Conservation (phyloP, 495 filamentous ascomycete species). For the Tuber calosporum region DNA sequence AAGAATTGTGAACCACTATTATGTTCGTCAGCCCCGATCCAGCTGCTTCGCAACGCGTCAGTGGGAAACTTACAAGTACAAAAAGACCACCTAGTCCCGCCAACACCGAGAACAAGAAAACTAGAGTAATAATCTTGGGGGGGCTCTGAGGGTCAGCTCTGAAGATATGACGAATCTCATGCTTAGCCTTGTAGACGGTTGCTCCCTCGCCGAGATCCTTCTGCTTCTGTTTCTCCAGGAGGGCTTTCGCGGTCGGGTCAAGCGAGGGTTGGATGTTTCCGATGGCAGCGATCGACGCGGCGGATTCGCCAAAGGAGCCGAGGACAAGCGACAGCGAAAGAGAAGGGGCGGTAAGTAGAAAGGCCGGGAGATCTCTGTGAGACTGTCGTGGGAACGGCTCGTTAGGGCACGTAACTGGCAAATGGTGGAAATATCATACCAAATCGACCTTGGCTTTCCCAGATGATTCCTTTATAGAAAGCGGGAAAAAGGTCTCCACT, state of each 20-base stretch:
- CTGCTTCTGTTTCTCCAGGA: constrained; percentile 50
- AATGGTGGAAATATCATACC: constrained; percentile 48
- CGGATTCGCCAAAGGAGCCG: constrained; percentile 66
- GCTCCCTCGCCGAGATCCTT: constrained; percentile 37
- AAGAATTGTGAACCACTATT: constrained; percentile 47
- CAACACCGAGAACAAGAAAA: constrained; percentile 65
- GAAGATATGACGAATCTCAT: constrained; percentile 89
- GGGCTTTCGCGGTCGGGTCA: constrained; percentile 55
- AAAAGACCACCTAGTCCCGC: constrained; percentile 66
- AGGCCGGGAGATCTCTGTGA: constrained; percentile 80
- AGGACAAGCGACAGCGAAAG: constrained; percentile 74
- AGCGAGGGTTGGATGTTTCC: constrained; percentile 34
- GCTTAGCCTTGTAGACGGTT: constrained; percentile 32
- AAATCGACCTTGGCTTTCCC: constrained; percentile 61
- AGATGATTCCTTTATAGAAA: constrained; percentile 70
- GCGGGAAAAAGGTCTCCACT: constrained; percentile 80
- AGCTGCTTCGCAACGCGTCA: neutral
- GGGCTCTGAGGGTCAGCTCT: constrained; percentile 68
- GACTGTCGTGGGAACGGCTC: constrained; percentile 52
- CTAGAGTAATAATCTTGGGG: constrained; percentile 69
- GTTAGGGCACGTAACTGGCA: constrained; percentile 13
- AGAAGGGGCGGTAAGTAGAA: constrained; percentile 62
- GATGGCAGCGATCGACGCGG: constrained; percentile 20
- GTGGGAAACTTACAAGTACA: constrained; percentile 53
- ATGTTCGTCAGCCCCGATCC: constrained; percentile 6